phyloP scores from a whole-genome alignment of 257 asterid genomes.

The Parsonsia alboflavescens region DNA sequence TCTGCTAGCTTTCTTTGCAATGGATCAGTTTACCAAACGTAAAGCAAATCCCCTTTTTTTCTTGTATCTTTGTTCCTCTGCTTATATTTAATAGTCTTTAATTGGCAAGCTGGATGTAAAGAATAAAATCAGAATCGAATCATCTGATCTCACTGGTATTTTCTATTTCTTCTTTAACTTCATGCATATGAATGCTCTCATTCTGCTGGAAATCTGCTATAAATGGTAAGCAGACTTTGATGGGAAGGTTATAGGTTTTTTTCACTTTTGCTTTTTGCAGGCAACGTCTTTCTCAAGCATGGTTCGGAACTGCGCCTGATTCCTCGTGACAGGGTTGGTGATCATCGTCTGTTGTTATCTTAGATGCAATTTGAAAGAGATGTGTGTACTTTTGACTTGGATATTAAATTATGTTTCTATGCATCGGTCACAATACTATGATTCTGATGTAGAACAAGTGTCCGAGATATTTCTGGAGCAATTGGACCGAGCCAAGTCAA shows the following conservation, averaged over 20 bases:
- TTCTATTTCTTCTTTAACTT: neutral
- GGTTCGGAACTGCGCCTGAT: conserved; percentile 87
- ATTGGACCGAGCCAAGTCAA: too few species aligned
- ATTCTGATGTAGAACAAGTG: too few species aligned
- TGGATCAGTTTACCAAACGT: neutral
- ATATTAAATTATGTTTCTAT: neutral
- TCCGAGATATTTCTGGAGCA: too few species aligned
- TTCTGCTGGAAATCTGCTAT: neutral
- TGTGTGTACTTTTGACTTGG: neutral
- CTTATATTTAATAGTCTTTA: neutral
- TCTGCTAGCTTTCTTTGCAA: neutral
- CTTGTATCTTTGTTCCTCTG: neutral
- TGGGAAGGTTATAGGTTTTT: neutral
- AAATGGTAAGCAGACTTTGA: neutral
- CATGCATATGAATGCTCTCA: neutral
- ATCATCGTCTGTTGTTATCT: conserved; percentile 1
- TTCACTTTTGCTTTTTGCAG: conserved; percentile 33
- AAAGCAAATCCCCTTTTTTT: neutral
- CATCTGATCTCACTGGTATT: neutral
- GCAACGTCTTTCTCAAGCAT: conserved; percentile 88
- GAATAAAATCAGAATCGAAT: neutral
- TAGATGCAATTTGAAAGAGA: neutral
- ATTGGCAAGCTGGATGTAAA: neutral
- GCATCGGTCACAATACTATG: neutral
- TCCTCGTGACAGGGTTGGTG: conserved; percentile 91